Percentiles rank a stretch among this genome's conserved stretches.
Evolutionary conservation across 2,329 filamentous ascomycete species (phyloP).

Genomic region (Raffaelea deltoideospora): DNA sequence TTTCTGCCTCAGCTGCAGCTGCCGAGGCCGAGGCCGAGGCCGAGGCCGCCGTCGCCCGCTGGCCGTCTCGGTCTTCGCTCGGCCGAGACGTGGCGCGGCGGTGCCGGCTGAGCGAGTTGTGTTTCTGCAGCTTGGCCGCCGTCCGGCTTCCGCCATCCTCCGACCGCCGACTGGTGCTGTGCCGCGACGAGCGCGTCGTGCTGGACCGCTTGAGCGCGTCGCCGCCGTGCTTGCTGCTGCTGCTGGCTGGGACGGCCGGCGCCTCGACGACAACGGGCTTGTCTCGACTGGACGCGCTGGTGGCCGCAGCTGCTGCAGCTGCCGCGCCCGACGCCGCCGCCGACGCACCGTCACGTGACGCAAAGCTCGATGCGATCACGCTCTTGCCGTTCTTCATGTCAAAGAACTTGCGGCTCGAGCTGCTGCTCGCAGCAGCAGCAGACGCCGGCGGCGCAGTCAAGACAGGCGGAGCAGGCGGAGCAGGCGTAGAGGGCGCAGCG

Average conservation of each 20-base stretch:
- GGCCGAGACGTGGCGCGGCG: too few relatives aligned
- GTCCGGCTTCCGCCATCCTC: conserved; percentile 7
- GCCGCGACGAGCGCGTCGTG: conserved; percentile 9
- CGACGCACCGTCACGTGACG: conserved; percentile 19
- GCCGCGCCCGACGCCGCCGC: too few relatives aligned
- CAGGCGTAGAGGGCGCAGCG: background rate
- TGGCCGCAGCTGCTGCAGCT: background rate
- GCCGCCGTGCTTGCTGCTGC: conserved; percentile 8
- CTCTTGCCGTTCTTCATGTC: conserved; percentile 15
- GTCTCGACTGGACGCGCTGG: background rate
- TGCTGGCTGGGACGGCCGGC: background rate
- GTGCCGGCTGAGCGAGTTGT: conserved; percentile 10
- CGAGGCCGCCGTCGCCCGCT: conserved; percentile 7
- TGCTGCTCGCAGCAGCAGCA: background rate
- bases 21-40: background rate
- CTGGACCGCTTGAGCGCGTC: conserved; percentile 9
- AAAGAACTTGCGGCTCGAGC: conserved; percentile 14
- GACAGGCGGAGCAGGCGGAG: background rate
- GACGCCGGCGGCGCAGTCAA: conserved; percentile 2
- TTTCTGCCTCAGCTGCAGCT: background rate
- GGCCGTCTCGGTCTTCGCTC: too few relatives aligned
- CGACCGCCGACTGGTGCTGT: conserved; percentile 8
- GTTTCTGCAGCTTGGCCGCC: too few relatives aligned
- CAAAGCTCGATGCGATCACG: conserved; percentile 15
- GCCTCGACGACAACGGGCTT: background rate